Evolutionary conservation across 805 yeast genomes (phyloP), one percentile per base, ranked within the genome.

Genomic region (Torulaspora indica): DNA sequence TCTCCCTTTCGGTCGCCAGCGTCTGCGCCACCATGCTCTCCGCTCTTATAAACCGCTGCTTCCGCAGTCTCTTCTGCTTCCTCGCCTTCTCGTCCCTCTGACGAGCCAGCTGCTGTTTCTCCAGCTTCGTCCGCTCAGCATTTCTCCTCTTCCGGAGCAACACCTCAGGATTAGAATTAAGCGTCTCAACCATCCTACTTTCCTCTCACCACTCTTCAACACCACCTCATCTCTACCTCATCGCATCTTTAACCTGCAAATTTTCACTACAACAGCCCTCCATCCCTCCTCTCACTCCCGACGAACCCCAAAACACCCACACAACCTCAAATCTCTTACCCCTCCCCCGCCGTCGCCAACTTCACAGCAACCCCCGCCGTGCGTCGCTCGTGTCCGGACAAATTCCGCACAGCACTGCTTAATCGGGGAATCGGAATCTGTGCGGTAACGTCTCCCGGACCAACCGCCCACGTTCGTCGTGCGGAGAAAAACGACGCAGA

Each of bases 121-220:
- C 85, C 42, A 84, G 56, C 63, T 89, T 76, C 53, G 81, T 71
- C 63, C 83, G 72, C 63, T 85, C 91, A 47, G 82, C 84, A 60
- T 82, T 77, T 70, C 84, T 85, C 68, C 95, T 79, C 71, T 85
- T 85, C 60, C 81, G 79, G 50, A 85, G 73, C 54, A 85, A 77
- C 44, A 85, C 74, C 64, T 85, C 93, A 30, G 93, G 91, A 60
- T 81, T 83, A 20, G 45, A 40, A 36, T 45, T 37, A 17, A 45
- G 23, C 24, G 20, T 12, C 14, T 31, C 34, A 14, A 15, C 18
- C 34, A 31, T 31, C 20, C 28, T 8, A 25, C n/a, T 4, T 8
- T 9, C 10, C 28, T 25, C 28, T 25, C 5, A 9, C n/a, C 7
- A 25, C 28, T 12, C 17, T 35, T 28, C 43, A 40, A 38, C 42